These are phyloP conservation scores for Pholiota conissans DNA, from an alignment of 768 basidiomycete species.

Conservation along the genomic window DNA sequence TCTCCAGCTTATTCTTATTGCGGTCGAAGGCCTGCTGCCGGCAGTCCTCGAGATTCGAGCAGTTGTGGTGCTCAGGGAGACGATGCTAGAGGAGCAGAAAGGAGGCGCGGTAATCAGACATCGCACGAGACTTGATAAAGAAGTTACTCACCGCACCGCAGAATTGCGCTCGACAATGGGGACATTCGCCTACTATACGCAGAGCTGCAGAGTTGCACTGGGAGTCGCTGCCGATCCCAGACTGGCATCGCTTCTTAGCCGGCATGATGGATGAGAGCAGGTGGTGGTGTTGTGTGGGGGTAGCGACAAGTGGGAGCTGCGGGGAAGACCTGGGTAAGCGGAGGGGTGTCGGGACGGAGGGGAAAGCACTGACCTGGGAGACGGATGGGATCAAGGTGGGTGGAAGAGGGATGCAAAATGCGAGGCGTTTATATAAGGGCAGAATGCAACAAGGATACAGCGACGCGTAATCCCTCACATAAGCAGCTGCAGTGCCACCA, in stretches of 20 bases:
- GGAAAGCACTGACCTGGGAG: constrained; percentile 15
- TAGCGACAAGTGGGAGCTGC: constrained; percentile 11
- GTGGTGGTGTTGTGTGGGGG: constrained; percentile 10
- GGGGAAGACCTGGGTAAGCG: constrained; percentile 3
- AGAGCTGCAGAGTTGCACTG: constrained; percentile 80
- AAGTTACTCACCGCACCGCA: constrained; percentile 62
- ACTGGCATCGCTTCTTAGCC: constrained; percentile 87
- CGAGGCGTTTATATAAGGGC: constrained; percentile 22
- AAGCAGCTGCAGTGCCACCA: constrained; percentile 20
- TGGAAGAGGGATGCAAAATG: constrained; percentile 8
- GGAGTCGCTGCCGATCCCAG: constrained; percentile 45
- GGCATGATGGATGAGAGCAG: constrained; percentile 48
- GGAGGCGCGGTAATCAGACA: constrained; percentile 12
- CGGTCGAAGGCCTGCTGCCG: constrained; percentile 84
- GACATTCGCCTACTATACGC: constrained; percentile 83
- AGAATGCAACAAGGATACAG: constrained; percentile 24
- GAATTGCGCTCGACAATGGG: constrained; percentile 76
- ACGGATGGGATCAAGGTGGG: constrained; percentile 16
- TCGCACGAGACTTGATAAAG: constrained; percentile 6
- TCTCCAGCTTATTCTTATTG: constrained; percentile 87
- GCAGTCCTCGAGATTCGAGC: constrained; percentile 82
- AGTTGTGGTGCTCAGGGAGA: constrained; percentile 85
- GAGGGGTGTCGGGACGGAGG: constrained; percentile 3
- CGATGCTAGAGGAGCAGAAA: constrained; percentile 75
- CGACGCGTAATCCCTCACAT: constrained; percentile 32